These are phyloP conservation scores for Stagonosporopsis vannaccii DNA, from an alignment of 2,329 filamentous ascomycete genomes.

Conservation along the genomic window DNA sequence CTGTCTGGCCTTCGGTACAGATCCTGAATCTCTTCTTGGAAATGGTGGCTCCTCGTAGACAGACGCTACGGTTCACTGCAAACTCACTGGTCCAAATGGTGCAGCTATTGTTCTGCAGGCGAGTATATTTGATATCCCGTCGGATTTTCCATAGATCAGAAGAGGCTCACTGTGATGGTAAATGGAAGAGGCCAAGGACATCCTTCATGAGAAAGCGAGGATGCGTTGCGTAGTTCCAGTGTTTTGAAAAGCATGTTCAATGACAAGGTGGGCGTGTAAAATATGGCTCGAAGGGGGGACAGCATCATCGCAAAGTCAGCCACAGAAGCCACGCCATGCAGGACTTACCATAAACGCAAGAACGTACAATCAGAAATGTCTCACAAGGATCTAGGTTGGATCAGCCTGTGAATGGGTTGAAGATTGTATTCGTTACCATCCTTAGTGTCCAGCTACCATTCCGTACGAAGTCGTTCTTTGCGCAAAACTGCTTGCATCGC, in stretches of 20 bases:
- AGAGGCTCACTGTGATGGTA: background rate
- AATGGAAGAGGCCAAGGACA: background rate
- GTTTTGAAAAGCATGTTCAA: background rate
- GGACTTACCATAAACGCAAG: background rate
- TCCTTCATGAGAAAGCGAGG: background rate
- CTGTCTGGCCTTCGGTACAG: background rate
- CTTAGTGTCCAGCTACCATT: slow-evolving; percentile 4
- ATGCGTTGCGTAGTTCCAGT: too few relatives aligned
- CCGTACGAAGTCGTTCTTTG: background rate
- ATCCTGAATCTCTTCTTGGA: background rate
- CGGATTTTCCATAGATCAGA: background rate
- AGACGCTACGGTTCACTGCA: background rate
- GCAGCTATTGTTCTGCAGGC: too few relatives aligned
- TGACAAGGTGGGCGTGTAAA: background rate
- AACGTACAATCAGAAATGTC: background rate
- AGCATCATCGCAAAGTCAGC: background rate
- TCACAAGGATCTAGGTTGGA: slow-evolving; percentile 20
- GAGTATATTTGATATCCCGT: too few relatives aligned
- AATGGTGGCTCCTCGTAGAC: too few relatives aligned
- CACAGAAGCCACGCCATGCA: background rate
- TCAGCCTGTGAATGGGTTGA: slow-evolving; percentile 30
- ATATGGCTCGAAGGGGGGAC: background rate
- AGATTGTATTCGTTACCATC: slow-evolving; percentile 37
- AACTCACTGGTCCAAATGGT: background rate
- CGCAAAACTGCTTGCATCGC: slow-evolving; percentile 7